phyloP scores from a whole-genome alignment of 805 yeast species.

The Metschnikowia shivogae region DNA sequence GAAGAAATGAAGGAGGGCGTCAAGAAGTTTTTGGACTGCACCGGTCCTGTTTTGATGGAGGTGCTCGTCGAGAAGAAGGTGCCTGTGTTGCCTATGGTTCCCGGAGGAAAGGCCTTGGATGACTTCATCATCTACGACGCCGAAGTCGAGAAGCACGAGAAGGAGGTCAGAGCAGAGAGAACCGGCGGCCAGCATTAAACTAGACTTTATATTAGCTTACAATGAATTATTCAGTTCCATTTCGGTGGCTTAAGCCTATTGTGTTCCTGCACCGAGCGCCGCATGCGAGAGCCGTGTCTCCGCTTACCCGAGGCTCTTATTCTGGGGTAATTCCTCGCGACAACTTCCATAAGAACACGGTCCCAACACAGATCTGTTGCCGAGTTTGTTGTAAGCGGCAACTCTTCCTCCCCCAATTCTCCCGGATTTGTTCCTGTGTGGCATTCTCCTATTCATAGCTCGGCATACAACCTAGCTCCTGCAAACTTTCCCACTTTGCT shows the following conservation, averaged over 20 bases:
- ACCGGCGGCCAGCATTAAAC: slow-evolving; percentile 63
- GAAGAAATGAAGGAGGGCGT: slow-evolving; percentile 49
- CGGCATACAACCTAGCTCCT: no score
- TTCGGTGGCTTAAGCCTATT: background rate
- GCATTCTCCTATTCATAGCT: no score
- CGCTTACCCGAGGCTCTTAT: slow-evolving; percentile 1
- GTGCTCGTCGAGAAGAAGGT: slow-evolving; percentile 88
- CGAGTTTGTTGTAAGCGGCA: no score
- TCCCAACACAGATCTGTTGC: background rate
- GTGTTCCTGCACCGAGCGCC: background rate
- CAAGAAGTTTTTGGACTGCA: slow-evolving; percentile 64
- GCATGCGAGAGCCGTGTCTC: background rate
- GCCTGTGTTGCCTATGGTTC: slow-evolving; percentile 97
- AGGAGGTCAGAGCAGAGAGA: slow-evolving; percentile 63
- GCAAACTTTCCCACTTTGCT: background rate
- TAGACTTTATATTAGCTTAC: no score
- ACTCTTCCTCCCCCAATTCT: no score
- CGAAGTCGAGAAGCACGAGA: slow-evolving; percentile 69
- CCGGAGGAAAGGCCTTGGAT: slow-evolving; percentile 90
- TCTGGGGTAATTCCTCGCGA: slow-evolving; percentile 6
- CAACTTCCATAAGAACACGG: background rate
- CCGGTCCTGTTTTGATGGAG: slow-evolving; percentile 87
- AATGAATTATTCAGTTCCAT: background rate
- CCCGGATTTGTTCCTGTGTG: no score
- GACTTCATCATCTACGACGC: slow-evolving; percentile 89